Base-by-base conservation (phyloP, 768 basidiomycete species). In the Panellus pusillus region DNA sequence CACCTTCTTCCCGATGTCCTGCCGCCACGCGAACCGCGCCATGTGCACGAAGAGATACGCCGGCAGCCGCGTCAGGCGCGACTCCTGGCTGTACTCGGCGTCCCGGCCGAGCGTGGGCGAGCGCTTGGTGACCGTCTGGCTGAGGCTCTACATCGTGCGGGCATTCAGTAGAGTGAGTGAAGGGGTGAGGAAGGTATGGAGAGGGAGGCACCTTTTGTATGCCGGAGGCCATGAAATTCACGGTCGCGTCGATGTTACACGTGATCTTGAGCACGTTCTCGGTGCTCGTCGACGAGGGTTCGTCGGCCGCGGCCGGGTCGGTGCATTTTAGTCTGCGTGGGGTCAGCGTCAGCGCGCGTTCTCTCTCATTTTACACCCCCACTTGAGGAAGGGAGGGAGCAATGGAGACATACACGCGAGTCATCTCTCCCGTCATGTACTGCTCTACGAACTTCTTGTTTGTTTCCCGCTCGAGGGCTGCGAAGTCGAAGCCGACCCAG, bases 1-100 rank as follows among this genome's bases (percentile, higher is more conserved):
- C 2, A 96, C 86, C 66, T 98, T 98, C 75, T 88, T 93, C 47
- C 71, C 72, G 54, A 97, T 94, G 61, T 98, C 97, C 35, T 82
- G 77, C 55, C 92, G 77, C 97, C 97, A 99, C 50, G 86, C 88
- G 69, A 98, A 99, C 43, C 97, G 89, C 12, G 95, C 94, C 89
- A 98, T 91, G 63, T 98, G 93, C 4, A 98, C 83, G 6, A 87
- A 86, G 18, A 97, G 79, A 64, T 91, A 95, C 5, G 82, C 70
- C 0, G 97, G 97, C 12, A 98, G 74, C 18, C 95, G 82, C 11
- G 91, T 83, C 45, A 99, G 65, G 9, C 93, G 86, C 4, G 90
- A 87, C 35, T 81, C 84, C 64, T 91, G 86, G 18, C 77, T 84
- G 74, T 98, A 98, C 0, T 79, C 69, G 0, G 95, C 95, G 38